Evolutionary conservation across 495 filamentous ascomycete genomes (phyloP).

Genomic region (Jackrogersella multiformis): DNA sequence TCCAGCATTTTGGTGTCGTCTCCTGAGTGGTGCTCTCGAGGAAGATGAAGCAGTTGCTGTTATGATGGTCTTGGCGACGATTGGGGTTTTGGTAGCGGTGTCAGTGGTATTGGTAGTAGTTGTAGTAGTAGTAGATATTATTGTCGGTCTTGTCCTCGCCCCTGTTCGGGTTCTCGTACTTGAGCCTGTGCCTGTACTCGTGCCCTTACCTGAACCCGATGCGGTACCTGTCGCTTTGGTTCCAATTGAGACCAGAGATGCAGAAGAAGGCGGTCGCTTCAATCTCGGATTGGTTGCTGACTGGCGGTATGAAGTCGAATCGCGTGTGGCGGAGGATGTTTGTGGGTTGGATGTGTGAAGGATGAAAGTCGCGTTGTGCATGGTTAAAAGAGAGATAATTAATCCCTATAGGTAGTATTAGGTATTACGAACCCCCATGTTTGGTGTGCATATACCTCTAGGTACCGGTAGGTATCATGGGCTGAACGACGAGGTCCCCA

Average conservation of each 20-base stretch:
- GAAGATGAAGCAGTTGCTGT: slow-evolving; percentile 21
- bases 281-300: slow-evolving; percentile 14
- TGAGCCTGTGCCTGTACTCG: not conserved
- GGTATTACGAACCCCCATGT: slow-evolving; percentile 30
- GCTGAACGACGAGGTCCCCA: not conserved
- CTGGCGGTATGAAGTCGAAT: slow-evolving; percentile 5
- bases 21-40: slow-evolving; percentile 43
- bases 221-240: slow-evolving; percentile 4
- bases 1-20: slow-evolving; percentile 56
- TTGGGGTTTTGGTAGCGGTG: slow-evolving; percentile 6
- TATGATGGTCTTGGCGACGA: slow-evolving; percentile 35
- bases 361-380: slow-evolving; percentile 39
- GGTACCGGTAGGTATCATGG: not conserved
- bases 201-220: not conserved
- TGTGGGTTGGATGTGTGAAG: slow-evolving; percentile 20
- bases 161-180: slow-evolving; percentile 20
- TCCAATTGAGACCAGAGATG: slow-evolving; percentile 31
- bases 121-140: slow-evolving; percentile 33
- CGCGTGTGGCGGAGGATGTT: slow-evolving; percentile 4
- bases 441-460: slow-evolving; percentile 1
- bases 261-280: slow-evolving; percentile 20
- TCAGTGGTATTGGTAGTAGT: slow-evolving; percentile 26
- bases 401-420: too few species aligned
- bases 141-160: slow-evolving; percentile 32
- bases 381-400: slow-evolving; percentile 26